These are phyloP conservation scores for Quercus berberidifolia DNA, from an alignment of 306 rosid genomes.

Conservation along the genomic window DNA sequence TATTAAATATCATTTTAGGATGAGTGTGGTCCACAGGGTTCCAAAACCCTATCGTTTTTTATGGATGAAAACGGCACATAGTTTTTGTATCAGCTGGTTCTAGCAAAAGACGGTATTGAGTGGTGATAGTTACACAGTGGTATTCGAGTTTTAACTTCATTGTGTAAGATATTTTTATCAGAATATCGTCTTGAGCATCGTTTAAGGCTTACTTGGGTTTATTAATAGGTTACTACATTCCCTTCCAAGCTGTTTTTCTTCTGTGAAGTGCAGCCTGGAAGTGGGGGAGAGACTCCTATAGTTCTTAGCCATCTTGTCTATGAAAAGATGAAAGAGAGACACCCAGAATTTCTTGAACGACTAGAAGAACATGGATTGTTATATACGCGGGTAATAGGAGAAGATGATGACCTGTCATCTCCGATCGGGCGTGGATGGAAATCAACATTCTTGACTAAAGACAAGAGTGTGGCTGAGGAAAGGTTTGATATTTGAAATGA, in stretches of 20 bases:
- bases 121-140: too few relatives aligned
- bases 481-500: slow-evolving; percentile 38
- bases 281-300: slow-evolving; percentile 89
- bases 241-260: slow-evolving; percentile 81
- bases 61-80: too few relatives aligned
- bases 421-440: slow-evolving; percentile 96
- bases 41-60: too few relatives aligned
- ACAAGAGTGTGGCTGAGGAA: slow-evolving; percentile 65
- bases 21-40: too few relatives aligned
- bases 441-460: slow-evolving; percentile 80
- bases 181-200: not conserved
- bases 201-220: not conserved
- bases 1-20: too few relatives aligned
- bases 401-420: slow-evolving; percentile 74
- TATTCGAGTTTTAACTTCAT: too few relatives aligned
- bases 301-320: slow-evolving; percentile 80
- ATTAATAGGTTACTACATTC: slow-evolving; percentile 64
- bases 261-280: slow-evolving; percentile 73
- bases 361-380: slow-evolving; percentile 69
- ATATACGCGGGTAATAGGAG: slow-evolving; percentile 69
- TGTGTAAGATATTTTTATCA: too few relatives aligned
- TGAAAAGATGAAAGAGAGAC: slow-evolving; percentile 60
- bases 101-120: too few relatives aligned
- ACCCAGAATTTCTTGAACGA: slow-evolving; percentile 64
- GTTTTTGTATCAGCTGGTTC: too few relatives aligned